These are phyloP conservation scores for Myrmaecium sp. DNA, from an alignment of 2,329 filamentous ascomycete species.

Conservation along the genomic window DNA sequence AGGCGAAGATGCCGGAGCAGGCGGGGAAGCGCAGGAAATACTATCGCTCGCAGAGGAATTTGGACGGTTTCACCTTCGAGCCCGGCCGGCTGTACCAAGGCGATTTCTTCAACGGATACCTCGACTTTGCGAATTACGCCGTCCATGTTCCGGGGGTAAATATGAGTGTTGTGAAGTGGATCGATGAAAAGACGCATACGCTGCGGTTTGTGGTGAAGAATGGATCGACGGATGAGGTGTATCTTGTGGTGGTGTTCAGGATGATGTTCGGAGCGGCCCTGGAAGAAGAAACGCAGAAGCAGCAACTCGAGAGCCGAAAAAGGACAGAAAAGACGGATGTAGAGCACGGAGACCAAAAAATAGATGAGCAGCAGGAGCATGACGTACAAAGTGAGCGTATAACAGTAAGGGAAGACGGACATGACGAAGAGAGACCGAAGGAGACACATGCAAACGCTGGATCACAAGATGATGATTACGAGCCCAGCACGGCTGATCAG, in stretches of 20 bases:
- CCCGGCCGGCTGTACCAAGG: conserved; percentile 26
- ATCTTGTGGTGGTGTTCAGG: conserved; percentile 29
- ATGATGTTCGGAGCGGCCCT: conserved; percentile 27
- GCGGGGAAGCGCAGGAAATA: conserved; percentile 28
- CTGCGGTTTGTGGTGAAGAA: conserved; percentile 30
- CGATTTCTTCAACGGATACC: conserved; percentile 32
- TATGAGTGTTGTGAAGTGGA: conserved; percentile 27
- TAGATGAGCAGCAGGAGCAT: too few relatives aligned
- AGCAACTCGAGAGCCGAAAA: too few relatives aligned
- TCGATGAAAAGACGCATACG: conserved; percentile 31
- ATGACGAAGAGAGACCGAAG: too few relatives aligned
- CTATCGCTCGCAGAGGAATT: conserved; percentile 20
- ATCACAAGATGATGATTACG: too few relatives aligned
- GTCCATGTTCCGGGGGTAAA: conserved; percentile 28
- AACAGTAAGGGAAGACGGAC: too few relatives aligned
- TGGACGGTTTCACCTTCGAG: conserved; percentile 18
- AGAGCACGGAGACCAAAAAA: too few relatives aligned
- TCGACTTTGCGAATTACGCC: conserved; percentile 25
- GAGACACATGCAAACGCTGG: too few relatives aligned
- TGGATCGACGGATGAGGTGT: conserved; percentile 21
- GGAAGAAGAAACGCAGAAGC: too few relatives aligned
- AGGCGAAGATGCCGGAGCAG: conserved; percentile 18
- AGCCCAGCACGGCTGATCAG: too few relatives aligned
- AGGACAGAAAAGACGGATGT: too few relatives aligned
- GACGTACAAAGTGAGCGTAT: too few relatives aligned